Conservation (phyloP, 352 stramenopile species). For the Phytophthora idaei region DNA sequence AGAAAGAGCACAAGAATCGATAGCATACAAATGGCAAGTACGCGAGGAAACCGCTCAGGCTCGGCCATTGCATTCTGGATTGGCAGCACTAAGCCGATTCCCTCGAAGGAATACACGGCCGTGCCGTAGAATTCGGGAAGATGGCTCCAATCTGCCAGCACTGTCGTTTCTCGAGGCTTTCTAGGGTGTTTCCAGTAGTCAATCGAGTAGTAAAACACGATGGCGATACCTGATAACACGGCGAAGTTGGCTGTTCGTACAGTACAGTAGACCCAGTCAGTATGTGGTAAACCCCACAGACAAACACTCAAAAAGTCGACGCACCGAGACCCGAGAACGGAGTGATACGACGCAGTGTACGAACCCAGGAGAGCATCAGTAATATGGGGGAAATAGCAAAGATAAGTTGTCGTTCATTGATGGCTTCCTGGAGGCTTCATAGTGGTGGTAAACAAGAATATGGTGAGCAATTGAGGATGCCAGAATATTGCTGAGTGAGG, state of each 20-base stretch:
- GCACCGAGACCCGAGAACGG: constrained; percentile 75
- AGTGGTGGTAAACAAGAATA: background rate
- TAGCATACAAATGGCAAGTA: constrained; percentile 67
- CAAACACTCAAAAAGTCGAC: constrained; percentile 1
- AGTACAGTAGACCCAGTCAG: constrained; percentile 2
- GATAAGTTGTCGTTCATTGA: constrained; percentile 82
- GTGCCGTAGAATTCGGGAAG: constrained; percentile 81
- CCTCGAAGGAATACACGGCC: constrained; percentile 84
- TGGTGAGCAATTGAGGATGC: background rate
- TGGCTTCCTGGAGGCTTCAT: constrained; percentile 50
- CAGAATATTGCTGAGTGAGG: background rate
- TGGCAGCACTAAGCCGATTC: constrained; percentile 75
- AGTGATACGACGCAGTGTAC: constrained; percentile 74
- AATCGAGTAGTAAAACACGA: constrained; percentile 86
- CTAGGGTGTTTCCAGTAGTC: constrained; percentile 54
- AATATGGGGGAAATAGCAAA: constrained; percentile 76
- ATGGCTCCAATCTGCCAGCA: constrained; percentile 43
- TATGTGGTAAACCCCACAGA: background rate
- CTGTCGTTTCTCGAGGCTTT: constrained; percentile 20
- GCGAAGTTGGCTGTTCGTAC: constrained; percentile 58
- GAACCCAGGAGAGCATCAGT: constrained; percentile 78
- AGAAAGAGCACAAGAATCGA: constrained; percentile 78
- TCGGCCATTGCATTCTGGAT: constrained; percentile 83
- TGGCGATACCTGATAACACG: constrained; percentile 68
- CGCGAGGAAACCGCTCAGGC: constrained; percentile 55